Evolutionary conservation across 306 rosid species (phyloP), one percentile per base, ranked within the genome.

Genomic region (Malus sieversii): DNA sequence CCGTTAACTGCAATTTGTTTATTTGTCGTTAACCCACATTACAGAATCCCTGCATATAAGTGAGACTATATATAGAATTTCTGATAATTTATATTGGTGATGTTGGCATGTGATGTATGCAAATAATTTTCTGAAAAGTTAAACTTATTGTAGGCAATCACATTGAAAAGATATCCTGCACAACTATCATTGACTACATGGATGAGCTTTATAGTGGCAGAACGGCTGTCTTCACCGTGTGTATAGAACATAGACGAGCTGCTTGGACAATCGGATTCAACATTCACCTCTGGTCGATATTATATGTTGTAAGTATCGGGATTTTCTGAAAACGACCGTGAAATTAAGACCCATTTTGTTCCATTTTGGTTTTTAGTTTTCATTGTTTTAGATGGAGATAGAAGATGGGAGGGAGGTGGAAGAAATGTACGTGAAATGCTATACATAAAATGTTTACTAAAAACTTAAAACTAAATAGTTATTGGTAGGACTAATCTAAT

Each of bases 161-260:
- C 92, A 9, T 82, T 92, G 84, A 90, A 86, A 87, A 86, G 92
- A 74, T 95, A 92, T 62, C 97, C 93, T 0, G 98, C 98, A 0
- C 95, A 84, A 82, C 44, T 92, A 3, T 95, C 96, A 48, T 76
- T 90, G 68, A 87, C 97, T 9, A 78, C 93, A 2, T 95, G 97
- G 98, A 89, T 92, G 89, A 73, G 84, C 74, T 60, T 90, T 18
- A 23, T 92, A 38, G 98, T 97, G 74, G 97, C 86, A 58, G 96
- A 79, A 69, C 98, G 20, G 92, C 92, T 29, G 77, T 86, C 32
- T 92, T 86, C 81, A 79, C 96, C 15, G 71, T 74, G 38, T 75
- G 83, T 70, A 53, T 58, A 60, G 86, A 89, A 55, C 90, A 75
- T 63, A 89, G 81, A 72, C 72, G 44, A 75, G 84, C 87, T 57